These are phyloP conservation scores for Aspergillus pseudoviridinutans DNA, from an alignment of 2,329 filamentous ascomycete species.

Conservation along the genomic window DNA sequence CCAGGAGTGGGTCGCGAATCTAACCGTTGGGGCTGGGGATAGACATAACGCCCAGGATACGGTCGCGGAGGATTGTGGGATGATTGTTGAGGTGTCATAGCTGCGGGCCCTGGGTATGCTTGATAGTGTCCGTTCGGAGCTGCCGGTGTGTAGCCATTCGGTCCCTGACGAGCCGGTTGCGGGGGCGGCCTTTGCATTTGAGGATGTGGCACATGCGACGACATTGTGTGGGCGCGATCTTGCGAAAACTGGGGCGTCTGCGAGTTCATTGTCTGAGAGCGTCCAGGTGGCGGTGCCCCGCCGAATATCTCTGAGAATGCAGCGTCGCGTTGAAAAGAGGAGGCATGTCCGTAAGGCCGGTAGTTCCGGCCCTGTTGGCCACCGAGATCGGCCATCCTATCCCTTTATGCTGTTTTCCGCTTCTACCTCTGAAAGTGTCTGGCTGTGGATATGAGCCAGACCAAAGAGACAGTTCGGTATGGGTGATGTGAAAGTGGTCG, in stretches of 20 bases:
- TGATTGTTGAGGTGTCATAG: conserved; percentile 46
- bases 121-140: conserved; percentile 40
- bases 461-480: background rate
- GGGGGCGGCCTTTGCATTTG: conserved; percentile 42
- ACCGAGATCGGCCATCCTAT: conserved; percentile 60
- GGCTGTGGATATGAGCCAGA: background rate
- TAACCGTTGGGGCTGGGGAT: conserved; percentile 67
- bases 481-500: conserved; percentile 15
- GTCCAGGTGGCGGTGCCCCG: conserved; percentile 74
- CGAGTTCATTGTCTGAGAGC: conserved; percentile 93
- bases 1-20: conserved; percentile 55
- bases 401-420: conserved; percentile 1
- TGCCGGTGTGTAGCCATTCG: conserved; percentile 41
- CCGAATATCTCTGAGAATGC: conserved; percentile 97
- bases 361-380: conserved; percentile 60
- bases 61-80: conserved; percentile 59
- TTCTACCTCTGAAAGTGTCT: background rate
- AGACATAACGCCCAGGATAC: conserved; percentile 63
- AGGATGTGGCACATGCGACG: conserved; percentile 47
- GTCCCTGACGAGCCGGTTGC: conserved; percentile 42
- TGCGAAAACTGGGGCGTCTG: conserved; percentile 60
- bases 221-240: conserved; percentile 78
- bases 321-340: conserved; percentile 73
- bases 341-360: conserved; percentile 52
- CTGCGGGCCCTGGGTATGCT: conserved; percentile 31